Evolutionary conservation across 1,139 yeast genomes (phyloP).

Genomic region (Magnusiomyces sp.): DNA sequence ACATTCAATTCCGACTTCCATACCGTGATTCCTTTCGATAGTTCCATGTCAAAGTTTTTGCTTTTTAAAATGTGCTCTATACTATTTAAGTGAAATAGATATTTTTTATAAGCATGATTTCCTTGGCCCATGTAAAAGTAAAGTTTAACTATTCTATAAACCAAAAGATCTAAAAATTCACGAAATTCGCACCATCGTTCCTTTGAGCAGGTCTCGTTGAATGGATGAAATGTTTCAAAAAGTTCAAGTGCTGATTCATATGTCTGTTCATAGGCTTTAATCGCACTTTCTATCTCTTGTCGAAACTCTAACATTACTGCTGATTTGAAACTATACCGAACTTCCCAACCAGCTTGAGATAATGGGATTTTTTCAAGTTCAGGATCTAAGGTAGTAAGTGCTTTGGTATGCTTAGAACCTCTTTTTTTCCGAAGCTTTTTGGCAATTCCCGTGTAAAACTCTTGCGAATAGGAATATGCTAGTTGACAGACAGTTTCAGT

Average conservation of each 20-base stretch:
- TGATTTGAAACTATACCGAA: constrained; percentile 42
- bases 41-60: constrained; percentile 19
- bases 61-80: constrained; percentile 28
- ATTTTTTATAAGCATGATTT: constrained; percentile 52
- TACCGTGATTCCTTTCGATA: constrained; percentile 28
- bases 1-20: constrained; percentile 38
- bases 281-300: constrained; percentile 39
- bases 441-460: constrained; percentile 36
- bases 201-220: constrained; percentile 11
- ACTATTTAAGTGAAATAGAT: constrained; percentile 51
- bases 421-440: constrained; percentile 33
- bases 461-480: constrained; percentile 35
- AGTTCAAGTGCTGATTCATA: constrained; percentile 41
- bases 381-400: constrained; percentile 14
- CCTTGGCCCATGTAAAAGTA: constrained; percentile 56
- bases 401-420: constrained; percentile 13
- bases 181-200: constrained; percentile 40
- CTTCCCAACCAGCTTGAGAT: constrained; percentile 37
- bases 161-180: constrained; percentile 47
- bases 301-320: constrained; percentile 42
- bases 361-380: constrained; percentile 20
- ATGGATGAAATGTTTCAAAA: constrained; percentile 27
- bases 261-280: constrained; percentile 41
- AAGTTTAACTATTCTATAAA: constrained; percentile 55
- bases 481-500: constrained; percentile 35